A percentile compares a stretch with the other conserved stretches of the same genome.
phyloP scores from a whole-genome alignment of 257 asterid genomes.

The Thymus mandschuricus region DNA sequence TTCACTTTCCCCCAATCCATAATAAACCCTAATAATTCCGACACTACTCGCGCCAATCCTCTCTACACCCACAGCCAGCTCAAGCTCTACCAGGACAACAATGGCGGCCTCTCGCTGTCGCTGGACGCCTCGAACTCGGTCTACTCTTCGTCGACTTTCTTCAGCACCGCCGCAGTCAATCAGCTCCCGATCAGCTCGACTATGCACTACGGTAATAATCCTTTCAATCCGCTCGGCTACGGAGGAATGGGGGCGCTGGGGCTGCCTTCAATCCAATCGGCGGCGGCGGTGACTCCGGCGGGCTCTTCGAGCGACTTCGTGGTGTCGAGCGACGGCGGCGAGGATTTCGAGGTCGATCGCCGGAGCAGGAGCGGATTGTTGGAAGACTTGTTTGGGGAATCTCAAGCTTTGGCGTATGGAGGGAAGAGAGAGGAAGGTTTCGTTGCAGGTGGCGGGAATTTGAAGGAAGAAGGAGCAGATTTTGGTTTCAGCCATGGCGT shows the following conservation, averaged over 20 bases:
- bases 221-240: constrained; percentile 19
- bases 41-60: neutral
- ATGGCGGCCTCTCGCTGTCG: constrained; percentile 44
- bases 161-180: constrained; percentile 25
- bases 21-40: neutral
- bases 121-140: constrained; percentile 37
- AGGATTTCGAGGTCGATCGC: constrained; percentile 32
- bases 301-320: constrained; percentile 42
- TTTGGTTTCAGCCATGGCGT: constrained; percentile 33
- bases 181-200: constrained; percentile 33
- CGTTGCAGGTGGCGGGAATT: constrained; percentile 27
- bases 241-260: constrained; percentile 35
- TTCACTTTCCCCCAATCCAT: constrained; percentile 29
- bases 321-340: constrained; percentile 43
- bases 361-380: constrained; percentile 52
- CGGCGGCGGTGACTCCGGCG: constrained; percentile 35
- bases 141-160: constrained; percentile 23
- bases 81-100: constrained; percentile 33
- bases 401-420: constrained; percentile 35
- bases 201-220: constrained; percentile 22
- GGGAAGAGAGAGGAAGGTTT: constrained; percentile 30
- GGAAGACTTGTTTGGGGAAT: constrained; percentile 54
- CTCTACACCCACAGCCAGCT: constrained; percentile 26
- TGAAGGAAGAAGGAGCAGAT: constrained; percentile 29
- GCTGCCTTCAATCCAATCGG: constrained; percentile 59